Conservation (phyloP, 192 early-diverging fungal species). For the Rhizophagus clarus region DNA sequence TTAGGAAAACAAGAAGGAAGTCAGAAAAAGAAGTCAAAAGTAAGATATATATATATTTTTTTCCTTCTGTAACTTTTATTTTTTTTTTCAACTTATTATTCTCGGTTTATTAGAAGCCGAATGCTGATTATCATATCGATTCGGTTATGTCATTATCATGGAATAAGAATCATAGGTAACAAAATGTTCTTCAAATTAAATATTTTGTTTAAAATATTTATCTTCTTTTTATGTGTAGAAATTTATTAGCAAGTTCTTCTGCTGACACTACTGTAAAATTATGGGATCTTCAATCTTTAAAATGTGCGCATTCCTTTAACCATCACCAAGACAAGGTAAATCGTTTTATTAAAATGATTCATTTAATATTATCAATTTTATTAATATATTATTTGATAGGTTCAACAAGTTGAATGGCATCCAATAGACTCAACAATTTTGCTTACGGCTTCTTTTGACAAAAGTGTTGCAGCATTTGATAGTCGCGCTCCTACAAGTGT, state of each 20-base stretch:
- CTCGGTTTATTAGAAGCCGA: slow-evolving; percentile 44
- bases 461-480: slow-evolving; percentile 85
- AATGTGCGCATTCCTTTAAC: slow-evolving; percentile 74
- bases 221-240: slow-evolving; percentile 35
- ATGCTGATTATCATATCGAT: slow-evolving; percentile 88
- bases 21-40: slow-evolving; percentile 43
- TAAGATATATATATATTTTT: not conserved
- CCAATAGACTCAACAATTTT: slow-evolving; percentile 83
- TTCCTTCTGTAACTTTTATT: not conserved
- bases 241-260: slow-evolving; percentile 85
- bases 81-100: not conserved
- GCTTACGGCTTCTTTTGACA: slow-evolving; percentile 92
- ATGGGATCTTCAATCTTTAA: slow-evolving; percentile 85
- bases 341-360: not conserved
- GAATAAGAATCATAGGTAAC: slow-evolving; percentile 72
- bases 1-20: slow-evolving; percentile 69
- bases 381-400: slow-evolving; percentile 27
- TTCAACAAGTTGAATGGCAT: slow-evolving; percentile 93
- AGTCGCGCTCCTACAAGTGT: slow-evolving; percentile 80
- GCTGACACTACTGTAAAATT: slow-evolving; percentile 98
- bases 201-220: not conserved
- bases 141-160: slow-evolving; percentile 94
- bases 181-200: not conserved
- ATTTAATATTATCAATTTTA: slow-evolving; percentile 15
- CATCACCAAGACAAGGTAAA: slow-evolving; percentile 84